Conservation (phyloP, 257 asterid species). For the Capsicum chinense region DNA sequence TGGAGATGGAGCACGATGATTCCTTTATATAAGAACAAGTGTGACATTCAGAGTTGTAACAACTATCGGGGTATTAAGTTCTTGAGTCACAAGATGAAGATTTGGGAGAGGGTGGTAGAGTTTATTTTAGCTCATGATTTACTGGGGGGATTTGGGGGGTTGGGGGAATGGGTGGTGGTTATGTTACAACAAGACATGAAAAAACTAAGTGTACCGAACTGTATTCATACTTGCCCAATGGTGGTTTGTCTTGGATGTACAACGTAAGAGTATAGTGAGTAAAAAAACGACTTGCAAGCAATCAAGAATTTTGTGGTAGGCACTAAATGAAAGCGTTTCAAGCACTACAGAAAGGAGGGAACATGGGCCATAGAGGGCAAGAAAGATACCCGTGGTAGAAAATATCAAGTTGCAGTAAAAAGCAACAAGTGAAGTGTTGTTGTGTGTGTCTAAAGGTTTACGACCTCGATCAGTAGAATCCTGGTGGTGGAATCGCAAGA, state of each 20-base stretch:
- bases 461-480: not conserved
- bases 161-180: too few relatives aligned
- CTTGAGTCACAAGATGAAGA: too few relatives aligned
- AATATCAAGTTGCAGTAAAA: not conserved
- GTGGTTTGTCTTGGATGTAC: not conserved
- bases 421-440: not conserved
- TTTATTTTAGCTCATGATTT: not conserved
- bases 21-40: too few relatives aligned
- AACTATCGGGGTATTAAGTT: too few relatives aligned
- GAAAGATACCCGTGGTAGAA: not conserved
- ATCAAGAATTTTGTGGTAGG: slow-evolving; percentile 1
- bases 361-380: not conserved
- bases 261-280: not conserved
- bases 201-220: not conserved
- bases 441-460: not conserved
- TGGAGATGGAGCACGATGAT: too few relatives aligned
- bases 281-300: not conserved
- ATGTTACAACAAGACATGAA: not conserved
- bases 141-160: not conserved
- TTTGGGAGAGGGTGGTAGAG: not conserved
- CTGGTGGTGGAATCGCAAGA: not conserved
- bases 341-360: not conserved
- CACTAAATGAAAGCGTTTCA: not conserved
- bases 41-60: too few relatives aligned
- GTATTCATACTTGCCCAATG: not conserved